These are phyloP conservation scores for Talaromyces atroroseus DNA, from an alignment of 2,329 filamentous ascomycete genomes.

Conservation along the genomic window DNA sequence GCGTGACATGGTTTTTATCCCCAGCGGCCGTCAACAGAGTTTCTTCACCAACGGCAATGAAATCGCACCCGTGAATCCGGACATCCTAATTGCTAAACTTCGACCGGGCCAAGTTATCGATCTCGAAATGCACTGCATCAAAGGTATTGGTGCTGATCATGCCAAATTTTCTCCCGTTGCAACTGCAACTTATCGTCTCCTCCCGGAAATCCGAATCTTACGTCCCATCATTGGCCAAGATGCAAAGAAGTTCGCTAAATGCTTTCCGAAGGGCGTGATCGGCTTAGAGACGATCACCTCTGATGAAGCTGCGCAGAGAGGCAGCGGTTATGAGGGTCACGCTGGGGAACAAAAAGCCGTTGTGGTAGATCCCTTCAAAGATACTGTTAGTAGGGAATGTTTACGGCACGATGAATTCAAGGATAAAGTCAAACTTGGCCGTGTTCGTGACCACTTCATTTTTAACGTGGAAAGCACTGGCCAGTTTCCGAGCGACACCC, in stretches of 20 bases:
- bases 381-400: slow-evolving; percentile 91
- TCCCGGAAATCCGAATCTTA: slow-evolving; percentile 80
- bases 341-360: slow-evolving; percentile 82
- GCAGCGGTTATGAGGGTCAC: slow-evolving; percentile 65
- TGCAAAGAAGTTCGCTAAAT: slow-evolving; percentile 81
- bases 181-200: slow-evolving; percentile 83
- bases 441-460: slow-evolving; percentile 93
- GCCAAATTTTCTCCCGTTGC: slow-evolving; percentile 96
- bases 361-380: slow-evolving; percentile 80
- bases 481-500: slow-evolving; percentile 87
- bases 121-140: slow-evolving; percentile 86
- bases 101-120: slow-evolving; percentile 83
- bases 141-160: slow-evolving; percentile 89
- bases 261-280: slow-evolving; percentile 87
- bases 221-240: slow-evolving; percentile 80
- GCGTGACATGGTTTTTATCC: slow-evolving; percentile 68
- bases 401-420: slow-evolving; percentile 89
- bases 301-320: slow-evolving; percentile 56
- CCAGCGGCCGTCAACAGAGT: slow-evolving; percentile 65
- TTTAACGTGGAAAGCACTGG: slow-evolving; percentile 92
- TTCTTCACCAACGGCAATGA: slow-evolving; percentile 62
- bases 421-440: slow-evolving; percentile 88
- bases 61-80: slow-evolving; percentile 76
- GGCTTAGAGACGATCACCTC: slow-evolving; percentile 66
- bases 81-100: slow-evolving; percentile 91